phyloP scores from a whole-genome alignment of 1,284 basidiomycete genomes.

The Puccinia horiana region DNA sequence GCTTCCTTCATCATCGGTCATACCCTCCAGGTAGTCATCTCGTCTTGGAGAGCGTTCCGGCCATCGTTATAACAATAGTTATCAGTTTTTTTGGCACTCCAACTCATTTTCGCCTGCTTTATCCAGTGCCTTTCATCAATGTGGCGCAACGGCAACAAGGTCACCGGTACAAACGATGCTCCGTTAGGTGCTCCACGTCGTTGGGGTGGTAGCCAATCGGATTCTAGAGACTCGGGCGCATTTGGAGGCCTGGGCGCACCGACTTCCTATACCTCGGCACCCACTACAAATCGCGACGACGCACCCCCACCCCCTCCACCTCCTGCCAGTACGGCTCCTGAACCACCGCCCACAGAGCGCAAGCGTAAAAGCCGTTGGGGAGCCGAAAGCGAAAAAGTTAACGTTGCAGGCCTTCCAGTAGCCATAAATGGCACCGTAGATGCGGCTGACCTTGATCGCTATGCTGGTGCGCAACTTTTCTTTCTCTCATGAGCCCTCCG shows the following conservation, averaged over 20 bases:
- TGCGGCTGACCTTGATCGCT: conserved; percentile 88
- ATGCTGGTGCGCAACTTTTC: conserved; percentile 58
- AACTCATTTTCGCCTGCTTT: background rate
- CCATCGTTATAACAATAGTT: background rate
- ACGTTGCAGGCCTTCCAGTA: conserved; percentile 75
- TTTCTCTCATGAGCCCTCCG: background rate
- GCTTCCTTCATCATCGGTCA: no score
- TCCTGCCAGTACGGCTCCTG: conserved; percentile 14
- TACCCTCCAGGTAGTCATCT: no score
- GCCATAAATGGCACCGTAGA: conserved; percentile 83
- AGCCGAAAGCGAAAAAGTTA: conserved; percentile 68
- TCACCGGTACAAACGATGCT: conserved; percentile 48
- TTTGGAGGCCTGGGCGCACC: conserved; percentile 48
- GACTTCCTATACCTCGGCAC: conserved; percentile 45
- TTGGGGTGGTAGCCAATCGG: conserved; percentile 40
- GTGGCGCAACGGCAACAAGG: conserved; percentile 45
- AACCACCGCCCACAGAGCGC: conserved; percentile 43
- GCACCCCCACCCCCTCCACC: conserved; percentile 41
- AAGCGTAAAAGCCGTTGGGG: conserved; percentile 96
- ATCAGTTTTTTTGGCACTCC: background rate
- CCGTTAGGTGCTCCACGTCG: conserved; percentile 44
- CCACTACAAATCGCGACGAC: conserved; percentile 39
- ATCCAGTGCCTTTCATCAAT: background rate
- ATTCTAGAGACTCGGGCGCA: conserved; percentile 45
- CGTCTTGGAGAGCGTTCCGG: no score